Base-by-base conservation (phyloP, 169 alveolate genomes). In the Eimeria falciformis region DNA sequence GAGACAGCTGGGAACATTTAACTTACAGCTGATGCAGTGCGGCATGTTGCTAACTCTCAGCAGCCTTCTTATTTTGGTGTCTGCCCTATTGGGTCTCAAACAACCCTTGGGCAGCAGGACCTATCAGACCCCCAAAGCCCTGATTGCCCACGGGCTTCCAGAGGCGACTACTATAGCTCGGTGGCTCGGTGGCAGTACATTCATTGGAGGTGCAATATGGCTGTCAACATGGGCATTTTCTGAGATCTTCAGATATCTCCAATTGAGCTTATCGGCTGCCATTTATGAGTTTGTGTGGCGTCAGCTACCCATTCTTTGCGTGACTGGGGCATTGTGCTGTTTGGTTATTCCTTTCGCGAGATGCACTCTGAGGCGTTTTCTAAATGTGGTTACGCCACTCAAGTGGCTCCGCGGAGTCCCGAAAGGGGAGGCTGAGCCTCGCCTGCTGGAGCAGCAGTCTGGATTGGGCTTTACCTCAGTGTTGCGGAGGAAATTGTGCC, bases 1-100 rank as follows among this genome's bases (percentile, higher is more conserved):
- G 37, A 71, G 89, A 71, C 89, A 81, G 89, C 58, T 81, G 58
- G 43, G 89, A 55, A 81, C 89, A 29, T 81, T 81, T 23, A 81
- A 81, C 55, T 29, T 81, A 33, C 27, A 29, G 71, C 37, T 81
- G 23, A 81, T 81, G 89, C 17, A 53, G 18, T 81, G 89, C 89
- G 89, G 89, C 43, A 81, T 55, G 6, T 29, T 29, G n/a, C 50
- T 81, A 47, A 56, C 37, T n/a, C 77, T 81, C 29, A 33, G 89
- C 23, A 81, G 89, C 55, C 43, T 81, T 27, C 43, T 56, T 46
- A 81, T 81, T 37, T 81, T 81, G 89, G 75, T 25, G 12, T 29
- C 27, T 33, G 73, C 77, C 9, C 27, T 25, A 27, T 18, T 65
- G 47, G 58, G 68, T 23, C 53, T 81, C 5, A 56, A 25, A 1